phyloP scores from a whole-genome alignment of 139 green algal species.

The Auxenochlorella pyrenoidosa region DNA sequence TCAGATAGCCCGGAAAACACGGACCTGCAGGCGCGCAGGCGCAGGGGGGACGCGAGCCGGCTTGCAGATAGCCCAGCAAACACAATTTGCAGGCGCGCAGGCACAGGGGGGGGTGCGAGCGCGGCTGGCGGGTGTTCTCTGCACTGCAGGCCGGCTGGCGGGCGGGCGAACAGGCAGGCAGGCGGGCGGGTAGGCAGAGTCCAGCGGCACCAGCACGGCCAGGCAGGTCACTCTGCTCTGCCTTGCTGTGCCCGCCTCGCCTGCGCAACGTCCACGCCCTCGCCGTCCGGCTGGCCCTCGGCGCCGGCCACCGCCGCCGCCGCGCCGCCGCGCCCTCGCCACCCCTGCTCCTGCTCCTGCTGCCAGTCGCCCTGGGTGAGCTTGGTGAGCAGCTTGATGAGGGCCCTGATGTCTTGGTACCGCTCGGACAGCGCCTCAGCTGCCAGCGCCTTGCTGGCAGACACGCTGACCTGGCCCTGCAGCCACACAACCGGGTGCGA shows the following conservation, averaged over 20 bases:
- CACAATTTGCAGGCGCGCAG: too few species aligned
- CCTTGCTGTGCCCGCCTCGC: not conserved
- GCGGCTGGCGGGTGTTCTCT: too few species aligned
- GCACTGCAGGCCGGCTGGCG: not conserved
- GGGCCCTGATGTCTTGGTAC: constrained; percentile 77
- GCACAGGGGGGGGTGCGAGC: too few species aligned
- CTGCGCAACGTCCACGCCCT: constrained; percentile 1
- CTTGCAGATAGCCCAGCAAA: too few species aligned
- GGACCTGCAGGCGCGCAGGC: too few species aligned
- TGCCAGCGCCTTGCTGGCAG: constrained; percentile 41
- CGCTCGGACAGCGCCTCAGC: constrained; percentile 54
- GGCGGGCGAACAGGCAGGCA: not conserved
- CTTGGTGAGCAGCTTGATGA: constrained; percentile 85
- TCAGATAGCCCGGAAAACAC: too few species aligned
- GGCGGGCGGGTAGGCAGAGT: too few species aligned
- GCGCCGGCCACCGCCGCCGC: not conserved
- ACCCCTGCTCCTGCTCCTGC: not conserved
- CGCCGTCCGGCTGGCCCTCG: not conserved
- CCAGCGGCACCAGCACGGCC: too few species aligned
- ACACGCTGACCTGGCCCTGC: constrained; percentile 38
- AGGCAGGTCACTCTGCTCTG: too few species aligned
- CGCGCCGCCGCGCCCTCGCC: not conserved
- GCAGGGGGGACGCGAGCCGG: too few species aligned
- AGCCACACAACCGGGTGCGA: too few species aligned
- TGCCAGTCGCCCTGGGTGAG: constrained; percentile 70